A percentile compares a stretch with the other conserved stretches of the same genome.
phyloP scores from a whole-genome alignment of 139 green algal species.

The Chlorella sp. region DNA sequence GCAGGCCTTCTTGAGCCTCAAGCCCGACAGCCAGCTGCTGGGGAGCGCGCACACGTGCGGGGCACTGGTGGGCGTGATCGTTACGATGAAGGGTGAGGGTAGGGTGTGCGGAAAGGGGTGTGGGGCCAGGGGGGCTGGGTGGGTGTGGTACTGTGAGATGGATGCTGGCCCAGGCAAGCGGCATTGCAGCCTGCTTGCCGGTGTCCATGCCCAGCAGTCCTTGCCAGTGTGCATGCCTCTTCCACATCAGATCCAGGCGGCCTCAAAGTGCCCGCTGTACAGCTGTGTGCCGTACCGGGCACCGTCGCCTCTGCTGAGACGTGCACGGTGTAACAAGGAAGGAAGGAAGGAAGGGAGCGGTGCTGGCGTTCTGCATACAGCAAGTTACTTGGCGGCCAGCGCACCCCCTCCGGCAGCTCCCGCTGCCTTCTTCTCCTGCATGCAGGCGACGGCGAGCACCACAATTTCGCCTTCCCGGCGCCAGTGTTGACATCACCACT shows the following conservation, averaged over 20 bases:
- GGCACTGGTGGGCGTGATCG: conserved; percentile 41
- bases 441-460: conserved; percentile 14
- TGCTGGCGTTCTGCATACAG: no score
- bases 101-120: neutral
- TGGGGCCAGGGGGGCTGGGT: neutral
- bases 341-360: no score
- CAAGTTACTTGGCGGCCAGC: no score
- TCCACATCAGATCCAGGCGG: no score
- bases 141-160: neutral
- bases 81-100: conserved; percentile 10
- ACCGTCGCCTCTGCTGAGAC: no score
- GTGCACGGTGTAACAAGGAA: no score
- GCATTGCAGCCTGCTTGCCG: no score
- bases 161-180: neutral
- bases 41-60: neutral
- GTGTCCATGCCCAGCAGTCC: no score
- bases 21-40: conserved; percentile 43
- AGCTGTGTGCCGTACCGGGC: neutral
- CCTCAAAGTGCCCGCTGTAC: no score
- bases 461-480: conserved; percentile 67
- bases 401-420: neutral
- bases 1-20: conserved; percentile 50
- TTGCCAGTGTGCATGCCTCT: no score
- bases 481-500: no score
- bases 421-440: neutral